Evolutionary conservation across 805 yeast genomes (phyloP), one percentile per base, ranked within the genome.

Genomic region (Yarrowia hollandica): DNA sequence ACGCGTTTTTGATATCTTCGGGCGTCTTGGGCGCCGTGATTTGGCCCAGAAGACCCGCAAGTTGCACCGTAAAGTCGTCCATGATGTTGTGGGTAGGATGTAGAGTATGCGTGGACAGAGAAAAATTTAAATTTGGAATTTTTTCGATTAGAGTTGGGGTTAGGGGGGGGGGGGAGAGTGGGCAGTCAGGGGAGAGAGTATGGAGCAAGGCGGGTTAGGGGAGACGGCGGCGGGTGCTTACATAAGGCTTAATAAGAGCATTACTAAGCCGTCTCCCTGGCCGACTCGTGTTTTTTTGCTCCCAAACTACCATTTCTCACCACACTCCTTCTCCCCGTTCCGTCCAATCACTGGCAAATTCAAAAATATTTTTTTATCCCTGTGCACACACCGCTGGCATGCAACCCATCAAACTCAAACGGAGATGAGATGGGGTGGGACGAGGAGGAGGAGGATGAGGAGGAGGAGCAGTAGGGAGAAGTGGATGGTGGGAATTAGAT

Each of bases 1-100:
- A 83, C 37, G 98, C 98, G 63, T 80, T 84, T 71, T 90, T 91
- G 72, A 92, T 85, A 61, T 84, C 84, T 62, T 80, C 80, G 30
- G 55, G 55, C 58, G 68, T 66, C 69, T 86, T 88, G n/a, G 97
- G 96, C 62, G 84, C 83, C 66, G 88, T 80, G 50, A 89, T 86
- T 70, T 84, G 86, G 67, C 79, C 79, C 71, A 94, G 81, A 60
- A 96, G 86, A 67, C 81, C 86, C 75, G 88, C 96, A 71, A 91
- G 79, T 19, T 39, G 44, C 26, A 35, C 44, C n/a, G 58, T 52
- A 15, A 52, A 52, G 42, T 37, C 58, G 58, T 52, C 58, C 58
- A 52, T 52, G 41, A n/a, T 33, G 39, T n/a, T 15, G 22, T 34
- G 35, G 44, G 44, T n/a, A 15, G 19, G n/a, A 26, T 11, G 22